Base-by-base conservation (phyloP, 768 basidiomycete species). In the Boletus edulis region DNA sequence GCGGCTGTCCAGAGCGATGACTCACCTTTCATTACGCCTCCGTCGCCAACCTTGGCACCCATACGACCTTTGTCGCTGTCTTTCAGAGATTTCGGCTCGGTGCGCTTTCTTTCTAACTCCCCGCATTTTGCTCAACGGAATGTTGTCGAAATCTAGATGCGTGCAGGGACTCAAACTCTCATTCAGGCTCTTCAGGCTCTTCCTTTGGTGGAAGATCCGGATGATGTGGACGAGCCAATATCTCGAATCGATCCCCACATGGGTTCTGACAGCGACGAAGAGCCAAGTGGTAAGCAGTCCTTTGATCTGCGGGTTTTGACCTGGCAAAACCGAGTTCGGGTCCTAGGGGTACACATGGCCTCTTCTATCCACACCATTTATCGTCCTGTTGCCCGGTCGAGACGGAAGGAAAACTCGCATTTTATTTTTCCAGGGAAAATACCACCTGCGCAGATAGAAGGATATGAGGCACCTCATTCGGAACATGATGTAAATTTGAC, bases 281-380 rank as follows among this genome's bases (percentile, higher is more conserved):
- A 84, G 24, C 58, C 41, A 31, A 43, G 49, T 31, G 77, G 75
- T 61, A 69, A 70, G 69, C 70, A 56, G n/a, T 5, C n/a, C 57
- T 70, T 71, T 52, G 29, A 38, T 40, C 11, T 27, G 18, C 43
- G 5, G 14, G 22, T 42, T 38, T 14, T 39, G 32, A 24, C 12
- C 17, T 41, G 22, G 48, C 15, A n/a, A 56, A 18, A 45, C 27
- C 39, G 20, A 60, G 41, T 35, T 42, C 40, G 58, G 50, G 43
- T 39, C 42, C 15, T 47, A 83, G 78, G 65, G 55, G 74, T 67
- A 49, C 79, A 75, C 38, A 72, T 93, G 51, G 84, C 92, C 2
- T 94, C 92, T 24, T 94, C 92, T 12, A 92, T 94, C 41, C 92
- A 94, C 66, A 83, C 92, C 38, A 92, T 94, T 48, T 83, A 94